Evolutionary conservation across 768 basidiomycete species (phyloP).

Genomic region (Mycena rebaudengoi): DNA sequence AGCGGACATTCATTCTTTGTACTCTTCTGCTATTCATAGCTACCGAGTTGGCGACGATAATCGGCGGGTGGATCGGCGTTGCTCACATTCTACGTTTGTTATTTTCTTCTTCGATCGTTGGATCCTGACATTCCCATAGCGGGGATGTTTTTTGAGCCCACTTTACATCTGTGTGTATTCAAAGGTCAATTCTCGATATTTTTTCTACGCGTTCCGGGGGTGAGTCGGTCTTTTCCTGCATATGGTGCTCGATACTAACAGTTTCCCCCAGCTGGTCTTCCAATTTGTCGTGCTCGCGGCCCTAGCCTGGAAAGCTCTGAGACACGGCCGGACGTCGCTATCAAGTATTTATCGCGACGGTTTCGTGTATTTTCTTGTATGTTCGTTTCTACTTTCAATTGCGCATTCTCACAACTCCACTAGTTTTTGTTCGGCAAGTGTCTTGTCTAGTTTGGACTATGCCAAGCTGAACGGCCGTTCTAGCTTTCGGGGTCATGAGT

Average conservation of each 20-base stretch:
- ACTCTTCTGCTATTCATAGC: slow-evolving; percentile 2
- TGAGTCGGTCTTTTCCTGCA: not conserved
- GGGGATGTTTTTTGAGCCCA: not conserved
- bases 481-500: not conserved
- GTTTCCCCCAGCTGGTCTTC: not conserved
- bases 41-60: not conserved
- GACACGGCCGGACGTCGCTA: not conserved
- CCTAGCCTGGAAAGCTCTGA: not conserved
- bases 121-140: not conserved
- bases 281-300: not conserved
- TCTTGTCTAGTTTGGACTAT: not conserved
- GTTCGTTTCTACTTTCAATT: not conserved
- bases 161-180: not conserved
- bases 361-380: slow-evolving; percentile 1
- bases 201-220: slow-evolving; percentile 15
- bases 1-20: slow-evolving; percentile 7
- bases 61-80: not conserved
- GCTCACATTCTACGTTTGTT: not conserved
- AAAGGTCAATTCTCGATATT: not conserved
- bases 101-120: not conserved
- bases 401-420: too few relatives aligned
- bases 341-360: not conserved
- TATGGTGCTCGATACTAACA: not conserved
- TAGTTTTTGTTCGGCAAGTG: slow-evolving; percentile 4
- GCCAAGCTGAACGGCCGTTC: not conserved